Evolutionary conservation across 1,284 basidiomycete species (phyloP).

Genomic region (Malassezia psittaci): DNA sequence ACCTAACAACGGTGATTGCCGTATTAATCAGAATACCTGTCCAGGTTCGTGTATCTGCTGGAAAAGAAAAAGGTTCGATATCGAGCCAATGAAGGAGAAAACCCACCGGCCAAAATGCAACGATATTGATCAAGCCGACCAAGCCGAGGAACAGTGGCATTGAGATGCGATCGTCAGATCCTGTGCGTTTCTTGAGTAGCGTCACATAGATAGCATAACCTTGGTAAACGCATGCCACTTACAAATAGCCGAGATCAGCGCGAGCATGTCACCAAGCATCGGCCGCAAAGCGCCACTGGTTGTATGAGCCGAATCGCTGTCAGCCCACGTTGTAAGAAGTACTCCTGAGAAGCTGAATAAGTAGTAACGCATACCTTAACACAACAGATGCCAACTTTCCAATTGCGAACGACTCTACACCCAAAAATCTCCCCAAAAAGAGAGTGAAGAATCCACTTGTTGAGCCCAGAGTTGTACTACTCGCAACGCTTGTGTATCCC

Average conservation of each 20-base stretch:
- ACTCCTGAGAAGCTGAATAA: conserved; percentile 9
- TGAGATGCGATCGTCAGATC: conserved; percentile 50
- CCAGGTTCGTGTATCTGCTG: conserved; percentile 57
- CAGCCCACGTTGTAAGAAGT: conserved; percentile 59
- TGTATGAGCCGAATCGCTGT: conserved; percentile 18
- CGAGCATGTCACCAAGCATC: conserved; percentile 35
- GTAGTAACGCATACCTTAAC: conserved; percentile 71
- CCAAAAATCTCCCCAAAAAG: conserved; percentile 68
- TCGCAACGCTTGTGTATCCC: conserved; percentile 41
- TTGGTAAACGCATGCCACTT: conserved; percentile 1
- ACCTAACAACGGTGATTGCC: conserved; percentile 50
- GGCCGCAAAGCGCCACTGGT: conserved; percentile 19
- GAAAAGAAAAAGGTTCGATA: conserved; percentile 66
- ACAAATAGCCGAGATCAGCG: conserved; percentile 40
- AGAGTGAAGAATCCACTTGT: conserved; percentile 86
- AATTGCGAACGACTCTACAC: conserved; percentile 67
- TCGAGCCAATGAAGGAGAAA: conserved; percentile 67
- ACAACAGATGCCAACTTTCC: conserved; percentile 71
- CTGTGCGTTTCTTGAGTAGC: conserved; percentile 60
- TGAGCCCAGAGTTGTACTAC: conserved; percentile 51
- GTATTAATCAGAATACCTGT: conserved; percentile 69
- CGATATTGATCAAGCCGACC: conserved; percentile 78
- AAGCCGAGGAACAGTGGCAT: conserved; percentile 52
- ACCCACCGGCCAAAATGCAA: conserved; percentile 70
- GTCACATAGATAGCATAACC: conserved; percentile 84